phyloP scores from a whole-genome alignment of 2,329 filamentous ascomycete genomes.

The Elsinoe batatas region DNA sequence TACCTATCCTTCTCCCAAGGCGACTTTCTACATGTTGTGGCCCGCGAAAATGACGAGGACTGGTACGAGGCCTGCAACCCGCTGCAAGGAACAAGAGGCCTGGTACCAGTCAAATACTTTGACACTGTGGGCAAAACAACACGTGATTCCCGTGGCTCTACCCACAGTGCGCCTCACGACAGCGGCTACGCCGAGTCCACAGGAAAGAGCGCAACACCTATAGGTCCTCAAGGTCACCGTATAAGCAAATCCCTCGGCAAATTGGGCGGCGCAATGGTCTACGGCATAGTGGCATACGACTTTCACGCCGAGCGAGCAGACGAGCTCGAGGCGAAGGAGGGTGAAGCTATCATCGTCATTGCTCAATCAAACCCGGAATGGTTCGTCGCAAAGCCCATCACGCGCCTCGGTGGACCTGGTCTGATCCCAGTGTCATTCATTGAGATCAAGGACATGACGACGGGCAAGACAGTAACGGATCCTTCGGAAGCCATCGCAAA shows the following conservation, averaged over 20 bases:
- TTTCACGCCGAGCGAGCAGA: slow-evolving; percentile 93
- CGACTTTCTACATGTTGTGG: slow-evolving; percentile 97
- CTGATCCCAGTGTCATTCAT: slow-evolving; percentile 95
- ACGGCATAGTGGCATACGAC: slow-evolving; percentile 94
- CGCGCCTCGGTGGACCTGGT: slow-evolving; percentile 85
- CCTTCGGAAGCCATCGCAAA: slow-evolving; percentile 74
- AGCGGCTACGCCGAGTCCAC: slow-evolving; percentile 68
- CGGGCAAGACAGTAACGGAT: slow-evolving; percentile 71
- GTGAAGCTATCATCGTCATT: slow-evolving; percentile 95
- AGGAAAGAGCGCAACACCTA: slow-evolving; percentile 17
- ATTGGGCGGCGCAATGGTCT: slow-evolving; percentile 72
- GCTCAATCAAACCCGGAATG: slow-evolving; percentile 97
- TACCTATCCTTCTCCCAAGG: slow-evolving; percentile 85
- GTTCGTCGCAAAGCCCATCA: slow-evolving; percentile 99
- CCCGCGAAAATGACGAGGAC: slow-evolving; percentile 82
- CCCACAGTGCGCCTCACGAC: slow-evolving; percentile 57
- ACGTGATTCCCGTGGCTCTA: slow-evolving; percentile 61
- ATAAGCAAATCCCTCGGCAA: slow-evolving; percentile 39
- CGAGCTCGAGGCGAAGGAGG: slow-evolving; percentile 87
- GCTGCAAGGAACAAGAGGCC: slow-evolving; percentile 72
- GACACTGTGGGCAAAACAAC: slow-evolving; percentile 86
- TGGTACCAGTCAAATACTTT: slow-evolving; percentile 92
- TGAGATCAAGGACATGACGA: slow-evolving; percentile 88
- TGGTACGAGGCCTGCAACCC: slow-evolving; percentile 99
- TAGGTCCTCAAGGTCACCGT: slow-evolving; percentile 22